These are phyloP conservation scores for Podochytrium sp. DNA, from an alignment of 192 early-diverging fungal genomes.

Conservation along the genomic window DNA sequence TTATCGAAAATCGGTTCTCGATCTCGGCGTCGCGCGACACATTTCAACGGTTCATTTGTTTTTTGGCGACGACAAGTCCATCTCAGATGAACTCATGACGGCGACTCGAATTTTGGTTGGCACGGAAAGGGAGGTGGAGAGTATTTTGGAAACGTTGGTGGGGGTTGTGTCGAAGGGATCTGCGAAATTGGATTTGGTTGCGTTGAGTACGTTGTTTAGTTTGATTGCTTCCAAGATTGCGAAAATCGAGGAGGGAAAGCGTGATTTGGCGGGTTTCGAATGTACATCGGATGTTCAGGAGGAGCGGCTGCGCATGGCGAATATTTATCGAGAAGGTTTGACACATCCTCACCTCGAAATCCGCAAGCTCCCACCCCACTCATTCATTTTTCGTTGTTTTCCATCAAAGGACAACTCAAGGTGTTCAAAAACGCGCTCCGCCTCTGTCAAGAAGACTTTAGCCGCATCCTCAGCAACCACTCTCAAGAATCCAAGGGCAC, in stretches of 20 bases:
- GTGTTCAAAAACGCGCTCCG: background rate
- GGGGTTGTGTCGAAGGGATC: background rate
- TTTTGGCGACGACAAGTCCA: slow-evolving; percentile 39
- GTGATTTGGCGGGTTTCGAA: background rate
- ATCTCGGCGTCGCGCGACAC: background rate
- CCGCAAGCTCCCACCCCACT: background rate
- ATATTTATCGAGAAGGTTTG: slow-evolving; percentile 36
- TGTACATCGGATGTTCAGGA: background rate
- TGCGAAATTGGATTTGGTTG: slow-evolving; percentile 27
- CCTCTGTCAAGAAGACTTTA: background rate
- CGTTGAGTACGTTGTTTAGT: slow-evolving; percentile 19
- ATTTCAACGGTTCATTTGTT: slow-evolving; percentile 38
- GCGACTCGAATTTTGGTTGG: slow-evolving; percentile 44
- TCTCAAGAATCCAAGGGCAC: background rate
- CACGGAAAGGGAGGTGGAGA: slow-evolving; percentile 31
- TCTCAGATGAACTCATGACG: slow-evolving; percentile 30
- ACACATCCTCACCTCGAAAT: no score
- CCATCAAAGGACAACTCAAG: background rate
- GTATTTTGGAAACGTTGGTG: background rate
- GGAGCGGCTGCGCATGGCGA: slow-evolving; percentile 19
- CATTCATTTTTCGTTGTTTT: background rate
- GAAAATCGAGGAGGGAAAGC: background rate
- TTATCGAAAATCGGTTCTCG: background rate
- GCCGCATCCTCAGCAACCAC: background rate
- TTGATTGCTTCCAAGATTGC: slow-evolving; percentile 18